A percentile compares a stretch with the other conserved stretches of the same genome.
Conservation (phyloP, 352 stramenopile genomes). For the Thalassiosira mediterranea region DNA sequence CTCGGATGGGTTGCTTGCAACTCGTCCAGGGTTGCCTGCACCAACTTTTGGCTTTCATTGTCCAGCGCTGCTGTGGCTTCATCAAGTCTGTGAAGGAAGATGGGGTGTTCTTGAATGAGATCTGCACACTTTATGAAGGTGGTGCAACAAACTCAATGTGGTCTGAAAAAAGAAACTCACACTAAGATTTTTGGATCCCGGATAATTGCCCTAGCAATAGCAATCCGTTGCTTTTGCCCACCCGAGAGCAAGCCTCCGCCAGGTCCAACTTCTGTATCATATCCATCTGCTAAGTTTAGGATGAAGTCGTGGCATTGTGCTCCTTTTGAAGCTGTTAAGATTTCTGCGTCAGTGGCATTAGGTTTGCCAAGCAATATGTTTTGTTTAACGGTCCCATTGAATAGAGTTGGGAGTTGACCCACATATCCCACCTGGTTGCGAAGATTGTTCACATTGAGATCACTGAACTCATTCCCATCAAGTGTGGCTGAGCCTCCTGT, state of each 20-base stretch:
- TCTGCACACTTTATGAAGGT: too few relatives aligned
- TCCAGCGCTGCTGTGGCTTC: conserved; percentile 86
- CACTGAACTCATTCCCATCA: conserved; percentile 80
- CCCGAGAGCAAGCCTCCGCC: conserved; percentile 85
- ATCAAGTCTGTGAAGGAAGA: too few relatives aligned
- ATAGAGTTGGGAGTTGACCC: conserved; percentile 91
- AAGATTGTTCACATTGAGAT: conserved; percentile 74
- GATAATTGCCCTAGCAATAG: conserved; percentile 91
- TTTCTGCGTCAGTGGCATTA: conserved; percentile 65
- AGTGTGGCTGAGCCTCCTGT: conserved; percentile 83
- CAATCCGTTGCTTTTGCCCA: conserved; percentile 89
- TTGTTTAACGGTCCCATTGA: conserved; percentile 87
- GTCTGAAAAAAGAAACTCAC: too few relatives aligned
- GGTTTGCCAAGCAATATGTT: conserved; percentile 87
- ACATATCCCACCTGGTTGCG: conserved; percentile 87
- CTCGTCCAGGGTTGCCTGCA: conserved; percentile 80
- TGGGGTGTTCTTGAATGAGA: too few relatives aligned
- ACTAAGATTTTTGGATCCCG: conserved; percentile 85
- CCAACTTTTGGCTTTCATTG: conserved; percentile 71
- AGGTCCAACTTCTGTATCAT: conserved; percentile 89
- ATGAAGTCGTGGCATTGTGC: conserved; percentile 90
- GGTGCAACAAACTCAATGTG: conserved; percentile 50
- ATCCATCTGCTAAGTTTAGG: conserved; percentile 83
- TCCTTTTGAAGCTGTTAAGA: conserved; percentile 82
- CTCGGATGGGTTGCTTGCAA: conserved; percentile 61